These are phyloP conservation scores for Ogataea pignaliae DNA, from an alignment of 805 yeast genomes.

Conservation along the genomic window DNA sequence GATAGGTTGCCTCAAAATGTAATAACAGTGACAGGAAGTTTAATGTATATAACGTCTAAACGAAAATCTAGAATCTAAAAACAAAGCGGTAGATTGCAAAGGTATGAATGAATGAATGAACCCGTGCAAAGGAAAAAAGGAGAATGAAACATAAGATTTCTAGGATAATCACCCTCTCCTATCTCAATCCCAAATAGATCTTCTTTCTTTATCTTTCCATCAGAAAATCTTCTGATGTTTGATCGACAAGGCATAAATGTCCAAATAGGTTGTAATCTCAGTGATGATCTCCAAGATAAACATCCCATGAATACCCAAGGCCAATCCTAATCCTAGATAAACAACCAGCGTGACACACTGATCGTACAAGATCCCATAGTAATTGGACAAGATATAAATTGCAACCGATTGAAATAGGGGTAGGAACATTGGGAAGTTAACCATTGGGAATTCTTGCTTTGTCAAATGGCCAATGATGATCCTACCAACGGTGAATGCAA, in stretches of 20 bases:
- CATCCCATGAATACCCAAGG: constrained; percentile 63
- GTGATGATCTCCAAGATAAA: constrained; percentile 75
- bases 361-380: constrained; percentile 37
- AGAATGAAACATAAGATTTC: no score
- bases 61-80: no score
- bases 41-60: no score
- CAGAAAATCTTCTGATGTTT: constrained; percentile 61
- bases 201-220: no score
- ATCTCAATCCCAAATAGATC: no score
- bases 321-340: constrained; percentile 64
- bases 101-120: no score
- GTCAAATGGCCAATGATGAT: constrained; percentile 87
- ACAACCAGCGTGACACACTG: constrained; percentile 46
- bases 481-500: constrained; percentile 88
- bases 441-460: constrained; percentile 66
- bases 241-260: constrained; percentile 79
- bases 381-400: constrained; percentile 31
- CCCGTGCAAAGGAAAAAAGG: no score
- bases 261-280: constrained; percentile 75
- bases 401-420: constrained; percentile 48
- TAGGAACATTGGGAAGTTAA: constrained; percentile 65
- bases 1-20: no score
- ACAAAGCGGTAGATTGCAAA: no score
- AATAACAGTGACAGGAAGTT: no score
- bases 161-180: no score